phyloP scores from a whole-genome alignment of 2,329 filamentous ascomycete species.

The Penicillium verrucosum region DNA sequence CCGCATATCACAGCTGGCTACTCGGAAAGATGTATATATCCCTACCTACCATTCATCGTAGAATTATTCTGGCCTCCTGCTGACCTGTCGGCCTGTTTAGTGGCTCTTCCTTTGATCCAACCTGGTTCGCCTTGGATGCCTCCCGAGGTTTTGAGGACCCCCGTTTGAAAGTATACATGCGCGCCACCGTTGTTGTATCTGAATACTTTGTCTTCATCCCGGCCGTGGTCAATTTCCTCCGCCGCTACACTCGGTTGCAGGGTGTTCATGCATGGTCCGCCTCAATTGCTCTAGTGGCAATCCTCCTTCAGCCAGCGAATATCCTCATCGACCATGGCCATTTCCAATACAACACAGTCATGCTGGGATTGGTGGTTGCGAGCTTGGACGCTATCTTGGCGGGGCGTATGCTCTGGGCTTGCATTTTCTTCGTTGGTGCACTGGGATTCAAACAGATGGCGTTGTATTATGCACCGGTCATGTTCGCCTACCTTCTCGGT shows the following conservation, averaged over 20 bases:
- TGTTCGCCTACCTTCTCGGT: constrained; percentile 89
- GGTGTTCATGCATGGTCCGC: constrained; percentile 77
- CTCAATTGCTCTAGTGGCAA: constrained; percentile 79
- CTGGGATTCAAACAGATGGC: constrained; percentile 99
- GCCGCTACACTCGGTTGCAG: constrained; percentile 72
- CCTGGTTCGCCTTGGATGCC: constrained; percentile 81
- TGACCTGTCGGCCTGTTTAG: constrained; percentile 37
- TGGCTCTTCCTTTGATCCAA: constrained; percentile 70
- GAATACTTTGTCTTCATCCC: constrained; percentile 90
- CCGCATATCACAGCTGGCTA: constrained; percentile 97
- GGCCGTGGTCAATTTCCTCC: constrained; percentile 77
- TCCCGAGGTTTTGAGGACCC: constrained; percentile 80
- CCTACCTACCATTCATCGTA: constrained; percentile 4
- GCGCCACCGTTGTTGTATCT: constrained; percentile 82
- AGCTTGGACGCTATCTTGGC: constrained; percentile 86
- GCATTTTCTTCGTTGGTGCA: constrained; percentile 87
- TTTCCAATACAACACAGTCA: constrained; percentile 98
- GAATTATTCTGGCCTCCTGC: neutral
- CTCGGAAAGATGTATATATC: constrained; percentile 70
- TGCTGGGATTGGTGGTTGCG: constrained; percentile 86
- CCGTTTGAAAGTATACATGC: constrained; percentile 89
- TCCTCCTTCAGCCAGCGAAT: constrained; percentile 85
- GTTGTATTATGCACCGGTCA: constrained; percentile 88
- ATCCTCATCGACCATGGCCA: constrained; percentile 93
- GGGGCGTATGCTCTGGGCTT: constrained; percentile 79